Percentiles rank a stretch among this genome's conserved stretches.
These are phyloP conservation scores for Entomortierella lignicola DNA, from an alignment of 192 early-diverging fungal species.

Conservation along the genomic window DNA sequence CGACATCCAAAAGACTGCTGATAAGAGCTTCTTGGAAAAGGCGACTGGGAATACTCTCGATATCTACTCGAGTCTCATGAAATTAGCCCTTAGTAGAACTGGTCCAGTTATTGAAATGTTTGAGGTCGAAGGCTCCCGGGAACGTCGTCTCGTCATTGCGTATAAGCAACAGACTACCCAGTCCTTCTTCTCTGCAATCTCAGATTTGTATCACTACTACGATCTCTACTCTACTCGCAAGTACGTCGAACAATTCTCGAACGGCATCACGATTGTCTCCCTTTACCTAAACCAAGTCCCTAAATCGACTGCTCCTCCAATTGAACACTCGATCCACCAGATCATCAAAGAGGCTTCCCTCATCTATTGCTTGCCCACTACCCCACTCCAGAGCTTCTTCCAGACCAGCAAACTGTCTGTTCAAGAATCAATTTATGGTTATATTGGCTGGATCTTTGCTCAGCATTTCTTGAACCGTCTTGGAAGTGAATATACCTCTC, in stretches of 20 bases:
- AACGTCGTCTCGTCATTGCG: conserved; percentile 92
- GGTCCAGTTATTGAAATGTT: conserved; percentile 95
- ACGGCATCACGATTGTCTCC: conserved; percentile 94
- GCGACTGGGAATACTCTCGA: conserved; percentile 91
- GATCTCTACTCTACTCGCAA: conserved; percentile 95
- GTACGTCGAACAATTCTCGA: conserved; percentile 99
- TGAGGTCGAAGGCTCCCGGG: conserved; percentile 87
- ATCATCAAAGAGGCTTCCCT: conserved; percentile 97
- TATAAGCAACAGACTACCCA: conserved; percentile 91
- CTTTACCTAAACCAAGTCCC: conserved; percentile 90
- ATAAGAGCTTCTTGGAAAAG: conserved; percentile 94
- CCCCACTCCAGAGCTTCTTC: conserved; percentile 94
- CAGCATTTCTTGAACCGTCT: conserved; percentile 99
- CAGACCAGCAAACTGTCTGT: conserved; percentile 91
- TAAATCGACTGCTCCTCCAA: conserved; percentile 80
- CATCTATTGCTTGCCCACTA: conserved; percentile 95
- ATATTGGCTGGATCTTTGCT: conserved; percentile 97
- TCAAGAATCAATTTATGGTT: conserved; percentile 96
- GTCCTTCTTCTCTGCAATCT: conserved; percentile 92
- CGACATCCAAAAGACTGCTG: conserved; percentile 88
- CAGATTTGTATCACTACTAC: conserved; percentile 99
- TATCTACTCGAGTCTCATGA: conserved; percentile 89
- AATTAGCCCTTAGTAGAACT: conserved; percentile 82
- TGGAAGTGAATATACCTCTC: conserved; percentile 91
- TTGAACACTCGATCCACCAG: conserved; percentile 90